Percentiles rank a stretch among this genome's conserved stretches.
Conservation (phyloP, 2,329 filamentous ascomycete genomes). For the Onygenales sp. region DNA sequence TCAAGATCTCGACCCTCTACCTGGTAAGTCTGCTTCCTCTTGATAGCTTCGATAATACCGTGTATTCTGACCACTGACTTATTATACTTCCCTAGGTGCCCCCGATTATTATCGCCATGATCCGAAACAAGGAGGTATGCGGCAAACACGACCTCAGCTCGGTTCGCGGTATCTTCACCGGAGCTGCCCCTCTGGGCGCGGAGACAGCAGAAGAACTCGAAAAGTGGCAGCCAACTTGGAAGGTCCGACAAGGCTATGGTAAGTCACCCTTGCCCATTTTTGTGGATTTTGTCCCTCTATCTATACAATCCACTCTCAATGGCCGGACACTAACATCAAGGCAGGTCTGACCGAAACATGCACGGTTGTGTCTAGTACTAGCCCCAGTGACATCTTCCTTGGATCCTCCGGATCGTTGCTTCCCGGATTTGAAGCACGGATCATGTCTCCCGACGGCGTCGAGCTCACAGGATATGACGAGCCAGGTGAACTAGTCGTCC, state of each 20-base stretch:
- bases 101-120: slow-evolving; percentile 69
- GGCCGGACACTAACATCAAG: slow-evolving; percentile 2
- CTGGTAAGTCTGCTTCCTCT: slow-evolving; percentile 42
- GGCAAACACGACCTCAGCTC: slow-evolving; percentile 63
- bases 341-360: slow-evolving; percentile 65
- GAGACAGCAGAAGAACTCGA: slow-evolving; percentile 60
- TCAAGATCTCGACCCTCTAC: slow-evolving; percentile 58
- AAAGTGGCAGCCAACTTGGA: slow-evolving; percentile 54
- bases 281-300: not conserved
- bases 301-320: not conserved
- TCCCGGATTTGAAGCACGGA: slow-evolving; percentile 54
- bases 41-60: not conserved
- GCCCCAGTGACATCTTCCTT: slow-evolving; percentile 52
- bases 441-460: slow-evolving; percentile 58
- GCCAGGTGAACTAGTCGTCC: slow-evolving; percentile 72
- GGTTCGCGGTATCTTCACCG: slow-evolving; percentile 58
- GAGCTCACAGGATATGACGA: slow-evolving; percentile 63
- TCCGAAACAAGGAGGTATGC: slow-evolving; percentile 53
- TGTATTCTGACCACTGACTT: not conserved
- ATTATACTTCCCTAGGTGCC: slow-evolving; percentile 47
- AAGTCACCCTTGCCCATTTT: slow-evolving; percentile 11
- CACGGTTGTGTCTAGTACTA: slow-evolving; percentile 57
- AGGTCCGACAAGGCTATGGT: slow-evolving; percentile 64
- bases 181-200: slow-evolving; percentile 66
- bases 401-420: slow-evolving; percentile 65